phyloP scores from a whole-genome alignment of 805 yeast species.

The Candida succiphila region DNA sequence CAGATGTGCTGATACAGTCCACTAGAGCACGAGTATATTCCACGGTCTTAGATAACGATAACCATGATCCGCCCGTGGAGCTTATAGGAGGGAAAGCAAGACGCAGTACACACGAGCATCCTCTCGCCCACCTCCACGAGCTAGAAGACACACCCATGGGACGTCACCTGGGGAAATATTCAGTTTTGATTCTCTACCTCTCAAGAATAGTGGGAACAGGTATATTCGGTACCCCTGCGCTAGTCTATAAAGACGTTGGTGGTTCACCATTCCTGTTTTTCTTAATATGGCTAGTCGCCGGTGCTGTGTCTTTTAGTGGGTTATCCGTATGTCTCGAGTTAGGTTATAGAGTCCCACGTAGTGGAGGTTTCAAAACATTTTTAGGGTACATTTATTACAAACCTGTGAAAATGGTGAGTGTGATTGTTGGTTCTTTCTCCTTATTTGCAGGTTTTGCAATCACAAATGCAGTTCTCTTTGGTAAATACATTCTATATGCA shows the following conservation, averaged over 20 bases:
- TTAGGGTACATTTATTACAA: constrained; percentile 54
- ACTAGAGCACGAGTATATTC: too few species aligned
- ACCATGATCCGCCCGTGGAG: too few species aligned
- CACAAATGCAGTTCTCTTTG: constrained; percentile 43
- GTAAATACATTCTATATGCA: constrained; percentile 39
- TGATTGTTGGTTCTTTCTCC: constrained; percentile 34
- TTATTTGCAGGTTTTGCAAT: constrained; percentile 41
- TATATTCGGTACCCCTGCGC: constrained; percentile 63
- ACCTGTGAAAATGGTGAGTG: constrained; percentile 46
- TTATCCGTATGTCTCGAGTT: constrained; percentile 56
- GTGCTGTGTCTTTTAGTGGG: constrained; percentile 56
- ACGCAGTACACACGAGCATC: too few species aligned
- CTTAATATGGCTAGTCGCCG: constrained; percentile 53
- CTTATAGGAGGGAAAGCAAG: too few species aligned
- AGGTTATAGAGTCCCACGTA: constrained; percentile 61
- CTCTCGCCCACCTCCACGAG: constrained; percentile 15
- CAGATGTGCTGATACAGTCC: too few species aligned
- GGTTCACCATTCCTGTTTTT: constrained; percentile 55
- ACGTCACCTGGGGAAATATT: constrained; percentile 59
- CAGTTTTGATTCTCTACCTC: constrained; percentile 54
- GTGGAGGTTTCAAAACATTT: constrained; percentile 71
- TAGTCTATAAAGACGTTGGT: constrained; percentile 58
- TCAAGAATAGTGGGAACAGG: constrained; percentile 74
- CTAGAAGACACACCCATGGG: constrained; percentile 60
- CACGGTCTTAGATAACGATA: too few species aligned